Base-by-base conservation (phyloP, 2,329 filamentous ascomycete species). In the Dactylonectria macrodidyma region DNA sequence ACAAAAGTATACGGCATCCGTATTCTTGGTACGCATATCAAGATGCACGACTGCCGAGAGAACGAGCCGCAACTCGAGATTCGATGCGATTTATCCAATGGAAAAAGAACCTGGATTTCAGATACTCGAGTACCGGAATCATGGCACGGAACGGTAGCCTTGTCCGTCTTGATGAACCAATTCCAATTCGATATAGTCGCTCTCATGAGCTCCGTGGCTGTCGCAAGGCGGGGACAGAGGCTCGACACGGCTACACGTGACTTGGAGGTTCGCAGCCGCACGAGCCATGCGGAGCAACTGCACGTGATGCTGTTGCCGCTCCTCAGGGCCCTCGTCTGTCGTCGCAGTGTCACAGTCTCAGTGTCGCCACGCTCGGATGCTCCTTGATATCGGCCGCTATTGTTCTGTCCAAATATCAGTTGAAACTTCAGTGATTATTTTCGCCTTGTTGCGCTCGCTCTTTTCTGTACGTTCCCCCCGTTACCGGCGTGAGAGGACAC, bases 381-480 rank as follows among this genome's bases (percentile, higher is more conserved):
- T 70, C 71, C 72, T 76, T 74, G 70, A 79, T 80, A 81, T 79
- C 77, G 75, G 71, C 77, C 75, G 76, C 77, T 77, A 78, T 79
- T 77, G 72, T 80, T 82, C 78, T 78, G 77, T 76, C 67, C 70
- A 78, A 81, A 77, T 81, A 83, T 81, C 73, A 76, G 78, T 83
- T 82, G 79, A 76, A 71, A 75, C 75, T 78, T 75, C 74, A 80
- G 76, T 77, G 72, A 77, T 79, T 78, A 79, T 77, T 67, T 67
- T 72, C 72, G 73, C 69, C 70, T 67, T 70, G 69, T 73, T 72
- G 75, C 78, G 71, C 75, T 74, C 81, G 71, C 75, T 81, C 77
- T 70, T 80, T 80, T 73, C 76, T 81, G 78, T 75, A 75, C 71
- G 73, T 72, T 62, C 22, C 63, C 70, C 68, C 65, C 67, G 60